These are phyloP conservation scores for Ogataea methanolica DNA, from an alignment of 805 yeast genomes.

Conservation along the genomic window DNA sequence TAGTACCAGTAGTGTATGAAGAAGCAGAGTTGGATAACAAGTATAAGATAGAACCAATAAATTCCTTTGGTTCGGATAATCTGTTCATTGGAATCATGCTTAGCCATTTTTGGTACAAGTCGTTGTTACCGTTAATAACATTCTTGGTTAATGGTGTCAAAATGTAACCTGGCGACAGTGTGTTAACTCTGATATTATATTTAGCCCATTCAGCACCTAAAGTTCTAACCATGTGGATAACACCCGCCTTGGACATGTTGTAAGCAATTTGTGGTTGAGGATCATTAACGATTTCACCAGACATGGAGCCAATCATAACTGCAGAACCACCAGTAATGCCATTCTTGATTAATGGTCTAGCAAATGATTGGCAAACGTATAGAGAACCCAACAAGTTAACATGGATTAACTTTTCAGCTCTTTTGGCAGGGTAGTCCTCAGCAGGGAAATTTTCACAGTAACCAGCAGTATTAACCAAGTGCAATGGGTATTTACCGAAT, in stretches of 20 bases:
- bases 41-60: conserved; percentile 71
- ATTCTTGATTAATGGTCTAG: conserved; percentile 57
- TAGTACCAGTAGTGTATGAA: conserved; percentile 79
- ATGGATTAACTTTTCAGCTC: conserved; percentile 62
- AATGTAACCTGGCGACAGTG: conserved; percentile 78
- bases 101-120: conserved; percentile 69
- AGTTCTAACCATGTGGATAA: conserved; percentile 70
- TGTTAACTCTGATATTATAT: conserved; percentile 69
- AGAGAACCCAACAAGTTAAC: conserved; percentile 74
- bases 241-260: conserved; percentile 86
- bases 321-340: conserved; percentile 53
- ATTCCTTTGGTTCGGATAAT: conserved; percentile 83
- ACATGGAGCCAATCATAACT: conserved; percentile 74
- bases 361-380: conserved; percentile 70
- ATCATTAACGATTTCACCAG: conserved; percentile 70
- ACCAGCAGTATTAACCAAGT: conserved; percentile 78
- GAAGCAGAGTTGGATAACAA: conserved; percentile 68
- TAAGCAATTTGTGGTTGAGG: conserved; percentile 79
- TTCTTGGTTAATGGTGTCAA: conserved; percentile 74
- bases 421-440: conserved; percentile 65
- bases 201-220: conserved; percentile 82
- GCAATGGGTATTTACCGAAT: conserved; percentile 58
- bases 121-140: conserved; percentile 54
- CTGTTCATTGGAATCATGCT: conserved; percentile 69
- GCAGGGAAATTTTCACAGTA: conserved; percentile 80